Percentiles rank a stretch among this genome's conserved stretches.
phyloP scores from a whole-genome alignment of 2,329 filamentous ascomycete genomes.

The Talaromyces rugulosus region DNA sequence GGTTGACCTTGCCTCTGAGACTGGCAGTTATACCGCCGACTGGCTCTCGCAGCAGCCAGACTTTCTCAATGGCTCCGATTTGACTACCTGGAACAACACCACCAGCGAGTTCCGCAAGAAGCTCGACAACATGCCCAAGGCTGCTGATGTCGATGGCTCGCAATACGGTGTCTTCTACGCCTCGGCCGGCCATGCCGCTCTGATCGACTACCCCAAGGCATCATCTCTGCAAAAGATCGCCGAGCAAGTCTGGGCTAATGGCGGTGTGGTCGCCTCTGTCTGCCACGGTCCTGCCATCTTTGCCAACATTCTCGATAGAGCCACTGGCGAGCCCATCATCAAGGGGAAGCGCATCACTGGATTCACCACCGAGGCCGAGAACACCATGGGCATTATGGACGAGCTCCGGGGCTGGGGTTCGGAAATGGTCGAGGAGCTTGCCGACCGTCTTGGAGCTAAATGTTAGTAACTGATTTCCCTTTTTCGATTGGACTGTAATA shows the following conservation, averaged over 20 bases:
- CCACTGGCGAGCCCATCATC: constrained; percentile 34
- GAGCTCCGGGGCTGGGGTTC: constrained; percentile 28
- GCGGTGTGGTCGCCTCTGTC: constrained; percentile 42
- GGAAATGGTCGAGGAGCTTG: constrained; percentile 32
- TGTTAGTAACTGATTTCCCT: constrained; percentile 21
- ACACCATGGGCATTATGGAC: constrained; percentile 28
- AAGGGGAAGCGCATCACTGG: constrained; percentile 36
- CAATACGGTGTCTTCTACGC: constrained; percentile 1
- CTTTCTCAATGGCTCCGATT: constrained; percentile 40
- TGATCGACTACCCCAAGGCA: constrained; percentile 46
- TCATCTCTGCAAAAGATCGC: constrained; percentile 40
- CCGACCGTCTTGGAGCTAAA: constrained; percentile 25
- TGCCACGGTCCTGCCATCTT: constrained; percentile 40
- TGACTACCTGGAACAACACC: constrained; percentile 36
- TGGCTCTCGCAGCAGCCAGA: constrained; percentile 43
- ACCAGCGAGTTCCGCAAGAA: constrained; percentile 42
- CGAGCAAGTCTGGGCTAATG: constrained; percentile 35
- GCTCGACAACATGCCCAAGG: constrained; percentile 40
- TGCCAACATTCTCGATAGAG: constrained; percentile 27
- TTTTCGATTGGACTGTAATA: background rate
- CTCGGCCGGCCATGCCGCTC: constrained; percentile 30
- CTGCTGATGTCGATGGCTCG: constrained; percentile 32
- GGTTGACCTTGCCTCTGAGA: constrained; percentile 46
- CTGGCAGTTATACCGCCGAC: constrained; percentile 41
- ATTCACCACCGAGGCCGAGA: constrained; percentile 38